Percentiles rank a stretch among this genome's conserved stretches.
Evolutionary conservation across 2,329 filamentous ascomycete species (phyloP).

Genomic region (Trichoderma brevicompactum): DNA sequence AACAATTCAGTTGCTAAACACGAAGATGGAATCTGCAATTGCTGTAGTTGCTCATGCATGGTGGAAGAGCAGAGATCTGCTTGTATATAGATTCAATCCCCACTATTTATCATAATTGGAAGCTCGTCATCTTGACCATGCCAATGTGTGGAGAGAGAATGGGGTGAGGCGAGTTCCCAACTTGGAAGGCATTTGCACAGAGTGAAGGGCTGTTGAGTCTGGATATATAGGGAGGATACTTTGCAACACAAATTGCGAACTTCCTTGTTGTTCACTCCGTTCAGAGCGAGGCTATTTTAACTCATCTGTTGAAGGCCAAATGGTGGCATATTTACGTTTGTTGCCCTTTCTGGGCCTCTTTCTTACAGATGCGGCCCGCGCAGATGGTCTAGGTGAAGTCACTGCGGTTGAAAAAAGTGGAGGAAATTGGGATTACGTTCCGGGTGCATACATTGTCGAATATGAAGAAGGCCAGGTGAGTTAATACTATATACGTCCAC

Average conservation of each 20-base stretch:
- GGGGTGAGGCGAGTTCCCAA: slow-evolving; percentile 11
- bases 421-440: slow-evolving; percentile 36
- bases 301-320: not conserved
- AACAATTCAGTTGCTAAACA: too few species aligned
- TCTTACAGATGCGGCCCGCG: not conserved
- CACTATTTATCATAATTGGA: not conserved
- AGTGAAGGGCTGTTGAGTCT: too few species aligned
- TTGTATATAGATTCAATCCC: not conserved
- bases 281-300: not conserved
- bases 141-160: slow-evolving; percentile 6
- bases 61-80: too few species aligned
- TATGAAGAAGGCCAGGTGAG: slow-evolving; percentile 50
- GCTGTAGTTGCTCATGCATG: too few species aligned
- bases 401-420: not conserved
- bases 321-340: slow-evolving; percentile 9
- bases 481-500: slow-evolving; percentile 15
- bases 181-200: slow-evolving; percentile 2
- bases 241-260: too few species aligned
- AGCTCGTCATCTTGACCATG: slow-evolving; percentile 14
- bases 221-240: not conserved
- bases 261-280: not conserved
- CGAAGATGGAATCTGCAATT: too few species aligned
- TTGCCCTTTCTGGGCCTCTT: slow-evolving; percentile 8
- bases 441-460: slow-evolving; percentile 58
- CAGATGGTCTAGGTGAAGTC: not conserved